A percentile compares a stretch with the other conserved stretches of the same genome.
Evolutionary conservation across 2,329 filamentous ascomycete species (phyloP).

Genomic region (Xylariomycetidae sp.): DNA sequence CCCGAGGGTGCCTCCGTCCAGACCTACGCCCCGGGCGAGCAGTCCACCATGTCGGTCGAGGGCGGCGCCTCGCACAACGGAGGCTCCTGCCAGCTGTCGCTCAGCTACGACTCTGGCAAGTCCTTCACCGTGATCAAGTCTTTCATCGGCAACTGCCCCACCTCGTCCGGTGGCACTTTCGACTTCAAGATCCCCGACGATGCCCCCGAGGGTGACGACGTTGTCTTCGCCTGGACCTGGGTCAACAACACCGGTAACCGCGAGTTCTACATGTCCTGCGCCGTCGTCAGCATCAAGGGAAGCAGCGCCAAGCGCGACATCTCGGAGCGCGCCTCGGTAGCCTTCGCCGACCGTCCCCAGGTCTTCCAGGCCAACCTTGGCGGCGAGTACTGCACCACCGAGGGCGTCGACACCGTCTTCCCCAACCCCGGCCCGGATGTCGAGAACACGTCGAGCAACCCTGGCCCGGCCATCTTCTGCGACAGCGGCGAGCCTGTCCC

Average conservation of each 20-base stretch:
- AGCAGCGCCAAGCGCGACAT: conserved; percentile 24
- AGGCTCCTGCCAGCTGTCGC: conserved; percentile 69
- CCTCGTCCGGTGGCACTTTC: conserved; percentile 42
- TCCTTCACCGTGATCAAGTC: conserved; percentile 57
- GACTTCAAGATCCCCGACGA: conserved; percentile 61
- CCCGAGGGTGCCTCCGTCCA: conserved; percentile 46
- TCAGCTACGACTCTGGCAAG: conserved; percentile 66
- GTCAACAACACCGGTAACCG: conserved; percentile 72
- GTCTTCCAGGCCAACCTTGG: conserved; percentile 68
- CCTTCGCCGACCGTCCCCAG: conserved; percentile 53
- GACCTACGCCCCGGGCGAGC: conserved; percentile 55
- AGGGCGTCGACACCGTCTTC: conserved; percentile 55
- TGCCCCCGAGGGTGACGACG: conserved; percentile 49
- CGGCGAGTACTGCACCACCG: conserved; percentile 52
- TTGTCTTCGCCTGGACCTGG: conserved; percentile 71
- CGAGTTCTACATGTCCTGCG: conserved; percentile 87
- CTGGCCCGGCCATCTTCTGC: conserved; percentile 30
- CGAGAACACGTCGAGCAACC: conserved; percentile 29
- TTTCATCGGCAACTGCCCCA: conserved; percentile 32
- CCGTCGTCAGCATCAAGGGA: conserved; percentile 55
- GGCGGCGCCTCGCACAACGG: conserved; percentile 61
- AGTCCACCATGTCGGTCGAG: conserved; percentile 57
- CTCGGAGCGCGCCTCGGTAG: conserved; percentile 15
- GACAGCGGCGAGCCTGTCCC: conserved; percentile 17
- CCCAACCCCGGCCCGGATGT: conserved; percentile 59